phyloP scores from a whole-genome alignment of 192 early-diverging fungal species.

The Entomortierella lignicola region DNA sequence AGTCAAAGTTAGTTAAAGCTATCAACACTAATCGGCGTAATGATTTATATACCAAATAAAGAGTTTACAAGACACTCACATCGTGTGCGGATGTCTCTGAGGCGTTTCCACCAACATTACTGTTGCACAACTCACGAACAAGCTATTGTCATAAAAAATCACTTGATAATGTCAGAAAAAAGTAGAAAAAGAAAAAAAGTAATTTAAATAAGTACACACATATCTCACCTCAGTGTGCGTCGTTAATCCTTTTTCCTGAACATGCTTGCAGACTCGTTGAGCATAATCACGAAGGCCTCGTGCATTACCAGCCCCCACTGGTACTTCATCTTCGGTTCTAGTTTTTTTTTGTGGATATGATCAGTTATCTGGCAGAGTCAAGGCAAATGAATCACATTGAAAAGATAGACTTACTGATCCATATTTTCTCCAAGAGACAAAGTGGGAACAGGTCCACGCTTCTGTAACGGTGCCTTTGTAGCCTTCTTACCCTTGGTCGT shows the following conservation, averaged over 20 bases:
- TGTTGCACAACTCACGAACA: constrained; percentile 36
- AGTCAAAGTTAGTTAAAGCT: neutral
- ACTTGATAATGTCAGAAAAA: neutral
- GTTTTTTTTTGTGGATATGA: neutral
- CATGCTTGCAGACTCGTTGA: constrained; percentile 70
- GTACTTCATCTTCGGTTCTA: constrained; percentile 26
- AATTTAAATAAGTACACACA: too few species aligned
- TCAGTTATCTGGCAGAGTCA: too few species aligned
- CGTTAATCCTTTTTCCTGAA: constrained; percentile 66
- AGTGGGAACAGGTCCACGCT: neutral
- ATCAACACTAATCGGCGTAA: too few species aligned
- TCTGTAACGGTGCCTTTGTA: constrained; percentile 9
- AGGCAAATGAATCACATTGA: too few species aligned
- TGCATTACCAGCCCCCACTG: neutral
- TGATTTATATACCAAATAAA: too few species aligned
- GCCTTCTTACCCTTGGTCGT: neutral
- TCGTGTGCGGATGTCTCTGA: constrained; percentile 25
- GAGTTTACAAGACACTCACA: constrained; percentile 4
- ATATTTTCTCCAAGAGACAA: constrained; percentile 12
- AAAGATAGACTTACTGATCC: constrained; percentile 15
- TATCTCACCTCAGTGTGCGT: constrained; percentile 68
- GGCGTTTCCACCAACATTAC: constrained; percentile 5
- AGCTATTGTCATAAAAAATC: constrained; percentile 15
- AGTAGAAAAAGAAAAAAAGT: too few species aligned
- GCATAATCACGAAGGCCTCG: constrained; percentile 71